These are phyloP conservation scores for Sungouiozyma intestinalis DNA, from an alignment of 805 yeast genomes.

Conservation along the genomic window DNA sequence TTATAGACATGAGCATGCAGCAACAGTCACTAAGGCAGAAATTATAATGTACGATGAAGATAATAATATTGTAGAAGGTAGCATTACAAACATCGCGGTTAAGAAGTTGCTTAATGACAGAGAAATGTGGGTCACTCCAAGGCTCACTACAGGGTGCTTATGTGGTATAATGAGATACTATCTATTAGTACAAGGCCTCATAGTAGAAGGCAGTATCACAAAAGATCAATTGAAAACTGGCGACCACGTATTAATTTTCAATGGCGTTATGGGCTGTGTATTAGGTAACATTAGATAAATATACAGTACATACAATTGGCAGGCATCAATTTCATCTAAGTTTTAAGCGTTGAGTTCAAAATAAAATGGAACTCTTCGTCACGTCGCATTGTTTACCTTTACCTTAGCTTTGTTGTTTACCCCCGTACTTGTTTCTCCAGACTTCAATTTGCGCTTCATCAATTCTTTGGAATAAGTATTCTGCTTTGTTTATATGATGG, in stretches of 20 bases:
- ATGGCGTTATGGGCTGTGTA: slow-evolving; percentile 75
- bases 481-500: slow-evolving; percentile 83
- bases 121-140: slow-evolving; percentile 66
- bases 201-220: slow-evolving; percentile 40
- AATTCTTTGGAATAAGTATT: slow-evolving; percentile 84
- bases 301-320: not conserved
- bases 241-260: slow-evolving; percentile 61
- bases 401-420: slow-evolving; percentile 37
- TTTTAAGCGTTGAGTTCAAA: too few relatives aligned
- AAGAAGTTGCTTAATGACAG: slow-evolving; percentile 7
- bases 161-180: slow-evolving; percentile 73
- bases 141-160: slow-evolving; percentile 66
- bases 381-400: too few relatives aligned
- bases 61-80: slow-evolving; percentile 64
- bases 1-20: slow-evolving; percentile 25
- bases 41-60: slow-evolving; percentile 59
- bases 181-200: slow-evolving; percentile 41
- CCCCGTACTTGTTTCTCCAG: slow-evolving; percentile 85
- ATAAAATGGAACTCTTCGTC: too few relatives aligned
- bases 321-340: too few relatives aligned
- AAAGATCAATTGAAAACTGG: slow-evolving; percentile 46
- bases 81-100: slow-evolving; percentile 72
- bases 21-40: slow-evolving; percentile 35
- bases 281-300: slow-evolving; percentile 40
- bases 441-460: slow-evolving; percentile 79